Percentiles rank a stretch among this genome's conserved stretches.
Conservation (phyloP, 164 flowering plant species). For the grape (Vitis vinifera) region DNA sequence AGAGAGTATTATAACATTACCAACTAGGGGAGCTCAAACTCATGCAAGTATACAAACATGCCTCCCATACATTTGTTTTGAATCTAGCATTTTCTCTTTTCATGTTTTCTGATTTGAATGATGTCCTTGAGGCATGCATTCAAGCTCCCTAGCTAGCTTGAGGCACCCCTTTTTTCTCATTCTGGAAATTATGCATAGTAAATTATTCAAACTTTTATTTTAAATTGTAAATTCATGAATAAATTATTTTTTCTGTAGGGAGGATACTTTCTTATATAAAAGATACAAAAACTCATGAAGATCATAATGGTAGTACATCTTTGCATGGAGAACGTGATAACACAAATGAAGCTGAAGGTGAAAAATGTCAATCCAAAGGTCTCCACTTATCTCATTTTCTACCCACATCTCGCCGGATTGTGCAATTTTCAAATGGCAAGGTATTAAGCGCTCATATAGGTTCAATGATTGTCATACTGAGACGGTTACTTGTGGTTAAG, state of each 20-base stretch:
- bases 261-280: conserved; percentile 64
- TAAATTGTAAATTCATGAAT: neutral
- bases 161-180: neutral
- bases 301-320: conserved; percentile 13
- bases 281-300: conserved; percentile 31
- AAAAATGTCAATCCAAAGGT: conserved; percentile 24
- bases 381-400: conserved; percentile 62
- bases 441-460: conserved; percentile 27
- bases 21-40: too few relatives aligned
- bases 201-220: neutral
- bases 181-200: neutral
- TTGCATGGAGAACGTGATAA: conserved; percentile 23
- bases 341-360: conserved; percentile 6
- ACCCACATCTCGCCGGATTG: conserved; percentile 79
- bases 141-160: neutral
- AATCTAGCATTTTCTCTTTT: neutral
- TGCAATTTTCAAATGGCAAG: conserved; percentile 88
- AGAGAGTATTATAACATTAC: too few relatives aligned
- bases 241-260: conserved; percentile 39
- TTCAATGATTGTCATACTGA: neutral
- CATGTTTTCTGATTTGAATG: neutral
- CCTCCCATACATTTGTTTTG: neutral
- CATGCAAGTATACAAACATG: too few relatives aligned
- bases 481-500: neutral
- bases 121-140: neutral